Conservation (phyloP, 129 eudicot genomes). For the Deinandra increscens region DNA sequence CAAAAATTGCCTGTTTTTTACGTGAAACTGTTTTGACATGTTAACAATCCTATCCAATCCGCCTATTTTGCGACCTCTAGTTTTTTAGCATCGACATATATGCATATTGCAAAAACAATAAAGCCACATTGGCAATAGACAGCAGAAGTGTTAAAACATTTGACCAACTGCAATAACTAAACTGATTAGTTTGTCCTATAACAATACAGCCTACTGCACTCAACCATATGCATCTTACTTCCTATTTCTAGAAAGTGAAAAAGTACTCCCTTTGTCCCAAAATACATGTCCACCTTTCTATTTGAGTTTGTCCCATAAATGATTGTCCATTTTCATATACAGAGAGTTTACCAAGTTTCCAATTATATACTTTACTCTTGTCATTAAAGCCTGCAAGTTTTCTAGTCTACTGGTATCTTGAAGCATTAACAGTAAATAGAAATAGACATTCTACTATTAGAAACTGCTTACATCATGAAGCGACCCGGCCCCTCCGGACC, state of each 20-base stretch:
- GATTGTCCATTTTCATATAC: not conserved
- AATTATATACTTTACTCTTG: not conserved
- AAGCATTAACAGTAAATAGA: not conserved
- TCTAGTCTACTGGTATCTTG: not conserved
- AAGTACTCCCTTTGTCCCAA: not conserved
- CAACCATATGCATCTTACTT: slow-evolving; percentile 9
- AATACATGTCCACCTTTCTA: not conserved
- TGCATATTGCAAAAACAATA: not conserved
- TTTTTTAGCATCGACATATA: not conserved
- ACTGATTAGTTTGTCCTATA: not conserved
- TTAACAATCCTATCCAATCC: not conserved
- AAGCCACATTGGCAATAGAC: not conserved
- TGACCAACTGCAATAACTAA: not conserved
- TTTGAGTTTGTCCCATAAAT: not conserved
- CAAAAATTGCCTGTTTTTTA: not conserved
- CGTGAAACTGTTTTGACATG: not conserved
- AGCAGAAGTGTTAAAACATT: not conserved
- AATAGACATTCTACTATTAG: not conserved
- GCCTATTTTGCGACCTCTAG: not conserved
- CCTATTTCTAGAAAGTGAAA: slow-evolving; percentile 7
- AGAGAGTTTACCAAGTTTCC: not conserved
- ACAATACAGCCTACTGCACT: slow-evolving; percentile 1
- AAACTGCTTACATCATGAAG: not conserved
- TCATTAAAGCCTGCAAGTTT: not conserved
- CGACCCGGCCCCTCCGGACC: too few species aligned